phyloP scores from a whole-genome alignment of 495 filamentous ascomycete genomes.

The Xylaria venustula region DNA sequence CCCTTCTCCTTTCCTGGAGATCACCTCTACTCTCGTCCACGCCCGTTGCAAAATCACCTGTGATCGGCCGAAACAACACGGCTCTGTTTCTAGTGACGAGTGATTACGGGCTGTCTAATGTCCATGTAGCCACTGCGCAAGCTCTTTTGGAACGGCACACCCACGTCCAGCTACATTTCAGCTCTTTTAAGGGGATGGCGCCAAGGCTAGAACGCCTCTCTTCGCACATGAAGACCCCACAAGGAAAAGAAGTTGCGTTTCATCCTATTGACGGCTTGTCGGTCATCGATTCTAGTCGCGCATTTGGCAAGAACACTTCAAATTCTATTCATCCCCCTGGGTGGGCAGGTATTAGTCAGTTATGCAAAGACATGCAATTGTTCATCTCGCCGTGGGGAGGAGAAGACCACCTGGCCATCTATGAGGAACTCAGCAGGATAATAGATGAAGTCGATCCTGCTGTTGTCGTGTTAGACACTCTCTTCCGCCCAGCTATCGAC shows the following conservation, averaged over 20 bases:
- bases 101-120: slow-evolving; percentile 23
- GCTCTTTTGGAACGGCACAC: slow-evolving; percentile 20
- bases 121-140: slow-evolving; percentile 20
- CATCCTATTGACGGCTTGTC: slow-evolving; percentile 12
- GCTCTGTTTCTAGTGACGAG: slow-evolving; percentile 22
- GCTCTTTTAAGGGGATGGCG: slow-evolving; percentile 15
- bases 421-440: slow-evolving; percentile 36
- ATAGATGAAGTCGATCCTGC: slow-evolving; percentile 38
- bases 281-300: neutral
- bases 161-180: slow-evolving; percentile 21
- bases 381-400: slow-evolving; percentile 38
- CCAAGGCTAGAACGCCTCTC: slow-evolving; percentile 17
- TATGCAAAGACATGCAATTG: slow-evolving; percentile 13
- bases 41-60: neutral
- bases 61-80: slow-evolving; percentile 17
- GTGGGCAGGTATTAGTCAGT: neutral
- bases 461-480: slow-evolving; percentile 45
- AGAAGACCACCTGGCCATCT: slow-evolving; percentile 41
- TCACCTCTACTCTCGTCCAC: neutral
- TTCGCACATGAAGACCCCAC: neutral
- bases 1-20: neutral
- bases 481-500: slow-evolving; percentile 46
- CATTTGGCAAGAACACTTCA: neutral
- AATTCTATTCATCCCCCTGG: slow-evolving; percentile 13
- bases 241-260: slow-evolving; percentile 10